Base-by-base conservation (phyloP, 2,329 filamentous ascomycete genomes). In the Aotearoamyces nothofagi region DNA sequence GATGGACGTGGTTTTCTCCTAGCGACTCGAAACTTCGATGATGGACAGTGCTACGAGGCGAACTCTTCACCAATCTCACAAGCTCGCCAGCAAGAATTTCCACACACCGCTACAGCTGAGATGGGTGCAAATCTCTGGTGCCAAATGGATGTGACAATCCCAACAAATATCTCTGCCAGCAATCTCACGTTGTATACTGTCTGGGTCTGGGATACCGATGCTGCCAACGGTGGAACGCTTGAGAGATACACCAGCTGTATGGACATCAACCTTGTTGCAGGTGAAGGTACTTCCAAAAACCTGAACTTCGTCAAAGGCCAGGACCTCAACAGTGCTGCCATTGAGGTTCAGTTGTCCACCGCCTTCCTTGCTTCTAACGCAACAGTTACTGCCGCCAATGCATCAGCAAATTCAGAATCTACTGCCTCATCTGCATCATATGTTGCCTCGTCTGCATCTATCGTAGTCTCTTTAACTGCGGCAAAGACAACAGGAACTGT, bases 121-220 rank as follows among this genome's bases (percentile, higher is more conserved):
- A 62, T 63, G 51, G 69, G 66, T 15, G 53, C 55, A 25, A 69
- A 77, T 42, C 60, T 86, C 28, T 75, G 66, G 58, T 96, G 90
- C 55, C 86, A 94, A 53, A 75, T 75, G 19, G 75, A 90, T 46
- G 58, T 94, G 26, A 63, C 74, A 45, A 58, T 98, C 9, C 90
- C 90, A 0, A 47, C 59, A 4, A 66, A 78, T 41, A 58, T 71
- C 26, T 52, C 64, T n/a, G 51, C 60, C 7, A 71, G 72, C 24
- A 66, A 73, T 16, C 81, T 86, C 50, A 87, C 83, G 3, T 56
- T 93, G 29, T 92, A 93, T 61, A 96, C 87, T 87, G 77, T 94
- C 25, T 96, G 90, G 90, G 78, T 92, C 52, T 98, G 84, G 82
- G 76, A 78, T 3, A 75, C 69, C 9, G 59, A 71, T 46, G 53